These are phyloP conservation scores for Dictyostelium brefeldianum DNA, from an alignment of 78 protist genomes.

Conservation along the genomic window DNA sequence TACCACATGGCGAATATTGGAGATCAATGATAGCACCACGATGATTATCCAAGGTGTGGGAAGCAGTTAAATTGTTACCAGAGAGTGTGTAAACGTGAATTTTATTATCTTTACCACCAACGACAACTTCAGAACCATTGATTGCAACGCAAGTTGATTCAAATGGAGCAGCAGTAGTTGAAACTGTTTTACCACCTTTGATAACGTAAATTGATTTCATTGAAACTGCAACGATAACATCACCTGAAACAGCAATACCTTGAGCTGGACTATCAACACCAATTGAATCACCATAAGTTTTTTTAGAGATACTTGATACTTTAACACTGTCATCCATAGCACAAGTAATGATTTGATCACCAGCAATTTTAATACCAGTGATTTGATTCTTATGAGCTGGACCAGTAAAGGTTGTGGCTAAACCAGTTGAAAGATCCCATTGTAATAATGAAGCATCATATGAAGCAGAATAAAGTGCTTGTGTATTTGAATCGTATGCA, in stretches of 20 bases:
- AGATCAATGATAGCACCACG: constrained; percentile 78
- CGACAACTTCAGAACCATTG: constrained; percentile 78
- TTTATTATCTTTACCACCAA: constrained; percentile 84
- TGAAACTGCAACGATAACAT: constrained; percentile 72
- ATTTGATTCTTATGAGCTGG: constrained; percentile 85
- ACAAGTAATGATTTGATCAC: constrained; percentile 71
- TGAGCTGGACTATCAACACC: constrained; percentile 70
- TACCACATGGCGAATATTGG: constrained; percentile 90
- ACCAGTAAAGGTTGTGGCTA: constrained; percentile 53
- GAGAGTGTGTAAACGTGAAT: constrained; percentile 65
- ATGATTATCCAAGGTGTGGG: constrained; percentile 57
- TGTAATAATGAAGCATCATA: constrained; percentile 63
- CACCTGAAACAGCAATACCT: constrained; percentile 53
- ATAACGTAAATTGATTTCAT: constrained; percentile 72
- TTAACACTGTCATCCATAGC: constrained; percentile 84
- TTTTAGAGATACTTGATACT: constrained; percentile 41
- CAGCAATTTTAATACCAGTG: constrained; percentile 41
- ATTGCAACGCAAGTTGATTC: constrained; percentile 74
- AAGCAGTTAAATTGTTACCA: constrained; percentile 72
- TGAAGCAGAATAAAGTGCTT: constrained; percentile 77
- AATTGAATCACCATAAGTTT: constrained; percentile 51
- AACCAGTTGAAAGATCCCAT: constrained; percentile 81
- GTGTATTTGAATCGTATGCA: constrained; percentile 53
- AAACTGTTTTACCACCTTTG: constrained; percentile 75
- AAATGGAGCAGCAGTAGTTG: constrained; percentile 43